Evolutionary conservation across 1,284 basidiomycete species (phyloP).

Genomic region (Cutaneotrichosporon cutaneum): DNA sequence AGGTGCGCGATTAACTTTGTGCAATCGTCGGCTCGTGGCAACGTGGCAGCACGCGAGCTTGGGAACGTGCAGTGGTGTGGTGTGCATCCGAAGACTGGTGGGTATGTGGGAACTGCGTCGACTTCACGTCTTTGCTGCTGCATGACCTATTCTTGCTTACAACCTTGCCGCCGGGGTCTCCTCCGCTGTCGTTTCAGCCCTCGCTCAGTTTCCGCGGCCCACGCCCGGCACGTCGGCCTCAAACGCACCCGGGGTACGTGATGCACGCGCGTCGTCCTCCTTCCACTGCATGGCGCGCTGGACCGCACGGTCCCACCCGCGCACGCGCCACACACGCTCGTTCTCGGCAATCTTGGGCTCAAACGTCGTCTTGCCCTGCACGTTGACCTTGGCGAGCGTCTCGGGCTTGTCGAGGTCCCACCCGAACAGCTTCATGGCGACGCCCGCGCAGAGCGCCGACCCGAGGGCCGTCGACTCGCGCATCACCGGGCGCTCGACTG

Average conservation of each 20-base stretch:
- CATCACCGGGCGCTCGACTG: constrained; percentile 93
- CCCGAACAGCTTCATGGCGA: constrained; percentile 84
- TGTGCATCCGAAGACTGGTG: not conserved
- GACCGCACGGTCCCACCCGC: constrained; percentile 79
- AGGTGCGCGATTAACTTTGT: too few species aligned
- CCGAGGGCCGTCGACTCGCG: constrained; percentile 94
- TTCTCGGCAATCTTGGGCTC: constrained; percentile 60
- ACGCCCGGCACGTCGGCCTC: constrained; percentile 8
- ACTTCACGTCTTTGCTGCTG: not conserved
- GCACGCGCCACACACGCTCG: constrained; percentile 65
- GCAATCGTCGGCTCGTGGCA: too few species aligned
- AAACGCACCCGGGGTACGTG: constrained; percentile 11
- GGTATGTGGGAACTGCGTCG: not conserved
- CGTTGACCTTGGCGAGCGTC: constrained; percentile 83
- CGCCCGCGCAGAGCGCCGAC: constrained; percentile 88
- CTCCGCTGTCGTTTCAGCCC: not conserved
- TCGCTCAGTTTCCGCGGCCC: not conserved
- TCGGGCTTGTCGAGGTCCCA: constrained; percentile 86
- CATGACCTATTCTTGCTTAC: not conserved
- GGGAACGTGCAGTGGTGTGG: too few species aligned
- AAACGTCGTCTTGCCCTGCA: constrained; percentile 73
- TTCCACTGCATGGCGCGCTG: constrained; percentile 74
- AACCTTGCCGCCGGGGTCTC: not conserved
- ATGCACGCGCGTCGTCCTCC: constrained; percentile 9
- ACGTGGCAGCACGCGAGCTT: too few species aligned